These are phyloP conservation scores for Zychaea mexicana DNA, from an alignment of 371 early-diverging fungal genomes.

Conservation along the genomic window DNA sequence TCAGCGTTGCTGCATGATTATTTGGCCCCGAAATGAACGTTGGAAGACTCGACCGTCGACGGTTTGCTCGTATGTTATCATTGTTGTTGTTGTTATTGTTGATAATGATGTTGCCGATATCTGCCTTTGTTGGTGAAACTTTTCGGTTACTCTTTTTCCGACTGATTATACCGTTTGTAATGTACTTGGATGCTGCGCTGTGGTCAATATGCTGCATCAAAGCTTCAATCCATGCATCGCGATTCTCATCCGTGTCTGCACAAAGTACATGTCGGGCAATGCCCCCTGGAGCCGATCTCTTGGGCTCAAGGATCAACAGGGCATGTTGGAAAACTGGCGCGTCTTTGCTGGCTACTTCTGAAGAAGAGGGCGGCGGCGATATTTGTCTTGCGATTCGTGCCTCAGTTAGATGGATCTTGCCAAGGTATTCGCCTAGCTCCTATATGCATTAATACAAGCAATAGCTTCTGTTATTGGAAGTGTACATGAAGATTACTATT, in stretches of 20 bases:
- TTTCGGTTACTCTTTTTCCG: slow-evolving; percentile 29
- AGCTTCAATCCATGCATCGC: slow-evolving; percentile 87
- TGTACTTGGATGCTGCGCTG: slow-evolving; percentile 14
- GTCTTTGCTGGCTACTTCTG: slow-evolving; percentile 39
- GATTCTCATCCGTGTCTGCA: slow-evolving; percentile 85
- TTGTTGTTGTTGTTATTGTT: neutral
- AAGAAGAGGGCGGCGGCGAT: slow-evolving; percentile 23
- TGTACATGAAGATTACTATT: neutral
- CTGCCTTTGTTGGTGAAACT: slow-evolving; percentile 9
- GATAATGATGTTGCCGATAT: neutral
- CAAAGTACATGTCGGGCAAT: slow-evolving; percentile 79
- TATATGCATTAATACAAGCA: slow-evolving; percentile 14
- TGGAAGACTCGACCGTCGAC: neutral
- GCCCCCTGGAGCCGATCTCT: slow-evolving; percentile 61
- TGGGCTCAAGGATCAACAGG: slow-evolving; percentile 77
- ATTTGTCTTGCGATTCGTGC: slow-evolving; percentile 52
- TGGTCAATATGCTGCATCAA: slow-evolving; percentile 53
- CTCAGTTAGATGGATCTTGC: slow-evolving; percentile 50
- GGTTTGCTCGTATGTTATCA: neutral
- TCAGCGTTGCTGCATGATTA: neutral
- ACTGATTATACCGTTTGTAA: slow-evolving; percentile 3
- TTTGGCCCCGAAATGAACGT: neutral
- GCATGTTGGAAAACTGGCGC: slow-evolving; percentile 68
- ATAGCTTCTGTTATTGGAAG: too few species aligned
- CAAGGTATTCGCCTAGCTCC: slow-evolving; percentile 62